These are phyloP conservation scores for Periconia digitata DNA, from an alignment of 2,329 filamentous ascomycete genomes.

Conservation along the genomic window DNA sequence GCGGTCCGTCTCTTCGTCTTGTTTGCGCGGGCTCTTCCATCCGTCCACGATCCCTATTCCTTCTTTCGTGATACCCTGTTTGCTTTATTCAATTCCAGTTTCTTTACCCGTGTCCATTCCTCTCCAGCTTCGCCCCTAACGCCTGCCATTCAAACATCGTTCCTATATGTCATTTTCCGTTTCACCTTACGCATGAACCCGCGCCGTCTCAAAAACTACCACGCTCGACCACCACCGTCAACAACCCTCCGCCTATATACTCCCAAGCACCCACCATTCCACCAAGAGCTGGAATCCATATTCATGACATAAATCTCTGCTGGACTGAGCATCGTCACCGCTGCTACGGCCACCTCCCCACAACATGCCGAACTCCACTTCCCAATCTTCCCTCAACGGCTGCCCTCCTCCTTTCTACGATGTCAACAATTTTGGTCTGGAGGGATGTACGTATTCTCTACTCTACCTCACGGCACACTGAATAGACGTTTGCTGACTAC, in stretches of 20 bases:
- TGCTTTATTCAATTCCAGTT: neutral
- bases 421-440: conserved; percentile 59
- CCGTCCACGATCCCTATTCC: conserved; percentile 18
- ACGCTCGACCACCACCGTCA: conserved; percentile 1
- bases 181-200: conserved; percentile 28
- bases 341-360: neutral
- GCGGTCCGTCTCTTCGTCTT: conserved; percentile 23
- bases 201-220: conserved; percentile 10
- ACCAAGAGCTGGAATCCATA: neutral
- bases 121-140: too few species aligned
- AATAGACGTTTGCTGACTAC: conserved; percentile 30
- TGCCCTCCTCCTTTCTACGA: conserved; percentile 74
- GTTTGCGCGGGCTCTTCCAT: conserved; percentile 23
- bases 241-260: neutral
- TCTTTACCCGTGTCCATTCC: too few species aligned
- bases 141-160: conserved; percentile 18
- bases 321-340: conserved; percentile 3
- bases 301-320: conserved; percentile 27
- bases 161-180: conserved; percentile 16
- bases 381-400: conserved; percentile 44
- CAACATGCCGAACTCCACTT: conserved; percentile 35
- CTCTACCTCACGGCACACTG: neutral
- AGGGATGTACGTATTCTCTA: conserved; percentile 65
- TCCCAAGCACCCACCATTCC: neutral
- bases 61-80: neutral